A percentile compares a stretch with the other conserved stretches of the same genome.
Conservation (phyloP, 257 asterid species). For the Solanum habrochaites region DNA sequence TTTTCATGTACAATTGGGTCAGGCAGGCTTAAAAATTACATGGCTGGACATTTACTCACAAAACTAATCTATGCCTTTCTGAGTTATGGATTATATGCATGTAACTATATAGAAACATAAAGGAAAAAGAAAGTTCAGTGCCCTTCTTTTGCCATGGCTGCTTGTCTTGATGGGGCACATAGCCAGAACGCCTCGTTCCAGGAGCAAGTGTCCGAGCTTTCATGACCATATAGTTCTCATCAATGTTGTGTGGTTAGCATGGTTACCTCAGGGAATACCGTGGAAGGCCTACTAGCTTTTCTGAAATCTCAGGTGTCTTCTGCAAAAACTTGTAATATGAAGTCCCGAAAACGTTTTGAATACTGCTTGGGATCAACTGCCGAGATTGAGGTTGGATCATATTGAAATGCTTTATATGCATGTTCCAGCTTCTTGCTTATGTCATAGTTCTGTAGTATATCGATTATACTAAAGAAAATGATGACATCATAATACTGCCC, state of each 20-base stretch:
- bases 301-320: conserved; percentile 35
- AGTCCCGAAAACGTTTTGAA: conserved; percentile 71
- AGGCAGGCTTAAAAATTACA: conserved; percentile 9
- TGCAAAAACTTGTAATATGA: conserved; percentile 57
- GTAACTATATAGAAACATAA: conserved; percentile 12
- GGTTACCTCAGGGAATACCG: background rate
- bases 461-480: conserved; percentile 75
- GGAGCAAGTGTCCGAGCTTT: background rate
- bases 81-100: conserved; percentile 8
- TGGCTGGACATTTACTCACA: conserved; percentile 9
- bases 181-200: background rate
- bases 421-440: conserved; percentile 95
- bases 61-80: conserved; percentile 13
- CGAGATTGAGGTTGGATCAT: conserved; percentile 82
- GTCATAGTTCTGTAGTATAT: conserved; percentile 81
- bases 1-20: conserved; percentile 24
- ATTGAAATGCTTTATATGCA: conserved; percentile 82
- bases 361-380: conserved; percentile 88
- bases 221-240: background rate
- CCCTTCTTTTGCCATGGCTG: background rate
- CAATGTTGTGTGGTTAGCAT: background rate
- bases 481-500: conserved; percentile 75
- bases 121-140: background rate
- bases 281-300: background rate
- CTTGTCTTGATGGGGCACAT: background rate